These are phyloP conservation scores for Aureobasidium sp. DNA, from an alignment of 2,329 filamentous ascomycete genomes.

Conservation along the genomic window DNA sequence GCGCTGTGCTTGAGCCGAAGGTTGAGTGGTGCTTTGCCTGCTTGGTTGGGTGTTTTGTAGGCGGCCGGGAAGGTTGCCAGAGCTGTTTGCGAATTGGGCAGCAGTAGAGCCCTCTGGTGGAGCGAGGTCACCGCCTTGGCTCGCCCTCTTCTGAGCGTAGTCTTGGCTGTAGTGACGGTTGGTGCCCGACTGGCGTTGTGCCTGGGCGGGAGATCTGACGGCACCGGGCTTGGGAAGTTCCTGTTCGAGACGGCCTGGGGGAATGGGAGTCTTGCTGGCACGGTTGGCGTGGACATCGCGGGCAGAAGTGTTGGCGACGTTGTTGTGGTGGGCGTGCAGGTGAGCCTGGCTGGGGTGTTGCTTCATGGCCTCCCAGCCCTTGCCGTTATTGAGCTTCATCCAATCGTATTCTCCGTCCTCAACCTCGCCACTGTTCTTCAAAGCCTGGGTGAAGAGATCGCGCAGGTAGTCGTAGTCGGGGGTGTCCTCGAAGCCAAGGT, in stretches of 20 bases:
- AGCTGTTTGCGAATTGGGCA: constrained; percentile 94
- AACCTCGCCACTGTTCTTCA: constrained; percentile 89
- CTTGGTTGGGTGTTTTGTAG: constrained; percentile 16
- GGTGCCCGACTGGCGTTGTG: constrained; percentile 41
- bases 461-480: constrained; percentile 97
- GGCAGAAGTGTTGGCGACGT: constrained; percentile 69
- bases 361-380: constrained; percentile 82
- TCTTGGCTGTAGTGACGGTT: constrained; percentile 25
- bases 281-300: constrained; percentile 74
- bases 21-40: constrained; percentile 18
- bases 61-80: constrained; percentile 63
- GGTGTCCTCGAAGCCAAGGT: constrained; percentile 95
- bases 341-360: constrained; percentile 63
- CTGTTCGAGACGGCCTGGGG: constrained; percentile 40
- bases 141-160: constrained; percentile 59
- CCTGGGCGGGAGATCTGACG: constrained; percentile 63
- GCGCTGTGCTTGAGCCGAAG: constrained; percentile 21
- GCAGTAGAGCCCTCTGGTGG: constrained; percentile 78
- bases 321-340: constrained; percentile 53
- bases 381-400: constrained; percentile 95
- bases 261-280: constrained; percentile 47
- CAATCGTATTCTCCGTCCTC: constrained; percentile 99
- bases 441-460: constrained; percentile 89
- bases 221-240: constrained; percentile 55
- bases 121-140: constrained; percentile 70